phyloP scores from a whole-genome alignment of 192 early-diverging fungal genomes.

The Gigaspora rosea region DNA sequence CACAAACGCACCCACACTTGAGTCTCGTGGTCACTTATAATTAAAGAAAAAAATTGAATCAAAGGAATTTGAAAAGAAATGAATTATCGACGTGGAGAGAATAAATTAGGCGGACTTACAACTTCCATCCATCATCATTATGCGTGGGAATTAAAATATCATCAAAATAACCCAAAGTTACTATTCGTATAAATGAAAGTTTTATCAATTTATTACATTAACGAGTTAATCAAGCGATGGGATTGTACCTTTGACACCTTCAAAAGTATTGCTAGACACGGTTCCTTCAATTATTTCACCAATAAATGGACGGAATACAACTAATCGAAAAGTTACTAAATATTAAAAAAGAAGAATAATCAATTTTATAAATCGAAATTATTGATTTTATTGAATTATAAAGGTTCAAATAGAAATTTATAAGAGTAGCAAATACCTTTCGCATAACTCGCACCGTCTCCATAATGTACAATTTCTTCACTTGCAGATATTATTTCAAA shows the following conservation, averaged over 20 bases:
- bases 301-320: conserved; percentile 89
- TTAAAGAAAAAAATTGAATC: background rate
- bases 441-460: conserved; percentile 77
- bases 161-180: conserved; percentile 89
- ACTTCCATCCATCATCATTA: conserved; percentile 65
- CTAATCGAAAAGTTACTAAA: conserved; percentile 77
- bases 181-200: conserved; percentile 29
- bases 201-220: no score
- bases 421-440: conserved; percentile 54
- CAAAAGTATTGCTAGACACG: conserved; percentile 67
- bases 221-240: no score
- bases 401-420: no score
- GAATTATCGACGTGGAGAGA: no score
- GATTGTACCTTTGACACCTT: conserved; percentile 67
- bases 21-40: conserved; percentile 58
- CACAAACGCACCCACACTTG: conserved; percentile 69
- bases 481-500: conserved; percentile 80
- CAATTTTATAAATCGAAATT: no score
- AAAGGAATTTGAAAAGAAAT: no score
- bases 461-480: conserved; percentile 84
- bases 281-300: conserved; percentile 85
- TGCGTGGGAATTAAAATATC: conserved; percentile 81
- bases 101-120: conserved; percentile 43
- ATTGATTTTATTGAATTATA: no score
- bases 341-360: background rate